Percentiles rank a stretch among this genome's conserved stretches.
These are phyloP conservation scores for Rhodotorula sp. DNA, from an alignment of 1,284 basidiomycete genomes.

Conservation along the genomic window DNA sequence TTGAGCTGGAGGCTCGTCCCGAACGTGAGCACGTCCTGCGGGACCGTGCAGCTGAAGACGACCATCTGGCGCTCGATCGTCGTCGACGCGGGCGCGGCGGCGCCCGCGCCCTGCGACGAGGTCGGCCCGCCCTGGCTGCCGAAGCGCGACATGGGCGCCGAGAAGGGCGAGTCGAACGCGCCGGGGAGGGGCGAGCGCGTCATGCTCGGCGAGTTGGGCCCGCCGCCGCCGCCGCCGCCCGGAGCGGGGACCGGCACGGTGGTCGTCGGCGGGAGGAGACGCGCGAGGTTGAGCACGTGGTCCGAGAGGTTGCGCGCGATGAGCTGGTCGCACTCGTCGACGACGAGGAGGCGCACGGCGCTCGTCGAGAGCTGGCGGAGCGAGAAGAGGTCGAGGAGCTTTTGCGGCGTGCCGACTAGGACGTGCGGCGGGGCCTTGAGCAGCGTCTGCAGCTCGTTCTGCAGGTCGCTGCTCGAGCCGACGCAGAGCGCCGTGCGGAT, in stretches of 20 bases:
- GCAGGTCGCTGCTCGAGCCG: slow-evolving; percentile 54
- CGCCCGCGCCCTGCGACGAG: slow-evolving; percentile 29
- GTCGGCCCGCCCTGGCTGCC: slow-evolving; percentile 11
- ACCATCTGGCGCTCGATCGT: slow-evolving; percentile 78
- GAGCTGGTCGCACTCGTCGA: slow-evolving; percentile 96
- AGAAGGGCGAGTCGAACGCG: slow-evolving; percentile 28
- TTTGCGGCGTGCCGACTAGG: slow-evolving; percentile 94
- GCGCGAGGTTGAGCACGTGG: slow-evolving; percentile 87
- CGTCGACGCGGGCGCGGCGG: slow-evolving; percentile 51
- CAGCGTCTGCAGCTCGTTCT: slow-evolving; percentile 75
- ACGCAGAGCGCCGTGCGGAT: slow-evolving; percentile 83
- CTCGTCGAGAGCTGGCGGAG: slow-evolving; percentile 69
- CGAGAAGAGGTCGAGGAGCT: slow-evolving; percentile 90
- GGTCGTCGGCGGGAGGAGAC: slow-evolving; percentile 67
- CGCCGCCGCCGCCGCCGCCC: not conserved
- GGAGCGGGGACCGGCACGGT: slow-evolving; percentile 4
- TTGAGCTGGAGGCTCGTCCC: slow-evolving; percentile 82
- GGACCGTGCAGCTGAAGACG: slow-evolving; percentile 78
- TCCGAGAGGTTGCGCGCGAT: slow-evolving; percentile 96
- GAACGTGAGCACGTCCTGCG: slow-evolving; percentile 88
- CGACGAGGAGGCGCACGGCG: slow-evolving; percentile 85
- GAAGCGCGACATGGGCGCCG: slow-evolving; percentile 23
- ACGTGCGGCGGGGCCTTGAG: slow-evolving; percentile 91
- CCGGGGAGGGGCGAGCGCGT: slow-evolving; percentile 26
- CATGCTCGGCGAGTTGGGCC: slow-evolving; percentile 16